Evolutionary conservation across 768 basidiomycete genomes (phyloP).

Genomic region (Hysterangium stoloniferum): DNA sequence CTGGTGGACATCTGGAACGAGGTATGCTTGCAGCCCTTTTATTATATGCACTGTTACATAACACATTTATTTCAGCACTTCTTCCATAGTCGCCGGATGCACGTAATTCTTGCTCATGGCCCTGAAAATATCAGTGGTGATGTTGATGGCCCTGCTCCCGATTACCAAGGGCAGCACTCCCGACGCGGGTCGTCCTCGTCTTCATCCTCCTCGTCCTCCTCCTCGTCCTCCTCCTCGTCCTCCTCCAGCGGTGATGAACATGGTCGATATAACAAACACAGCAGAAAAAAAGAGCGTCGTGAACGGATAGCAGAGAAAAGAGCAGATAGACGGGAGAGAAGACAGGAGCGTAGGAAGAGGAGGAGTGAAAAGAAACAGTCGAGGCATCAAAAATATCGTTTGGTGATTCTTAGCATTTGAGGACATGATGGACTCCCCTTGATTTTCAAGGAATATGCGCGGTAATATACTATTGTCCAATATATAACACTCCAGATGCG

Average conservation of each 20-base stretch:
- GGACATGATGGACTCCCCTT: not conserved
- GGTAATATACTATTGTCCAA: no score
- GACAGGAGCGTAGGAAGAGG: not conserved
- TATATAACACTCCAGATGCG: no score
- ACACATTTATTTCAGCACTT: slow-evolving; percentile 34
- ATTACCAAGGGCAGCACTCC: not conserved
- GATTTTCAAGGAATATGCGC: no score
- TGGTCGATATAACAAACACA: not conserved
- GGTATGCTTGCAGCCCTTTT: slow-evolving; percentile 23
- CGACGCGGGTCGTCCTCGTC: not conserved
- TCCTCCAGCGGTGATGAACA: not conserved
- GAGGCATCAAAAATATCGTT: not conserved
- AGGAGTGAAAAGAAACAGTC: not conserved
- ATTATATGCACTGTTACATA: no score
- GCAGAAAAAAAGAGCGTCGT: not conserved
- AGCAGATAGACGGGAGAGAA: not conserved
- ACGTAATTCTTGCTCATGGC: slow-evolving; percentile 34
- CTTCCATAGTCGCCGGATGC: slow-evolving; percentile 38
- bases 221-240: not conserved
- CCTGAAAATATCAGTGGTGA: slow-evolving; percentile 6
- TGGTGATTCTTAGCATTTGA: not conserved
- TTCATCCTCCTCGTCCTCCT: not conserved
- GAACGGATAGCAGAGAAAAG: not conserved
- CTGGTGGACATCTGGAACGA: slow-evolving; percentile 45
- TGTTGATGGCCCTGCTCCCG: slow-evolving; percentile 5